Percentiles rank a stretch among this genome's conserved stretches.
These are phyloP conservation scores for Ustilago sp. DNA, from an alignment of 1,284 basidiomycete species.

Conservation along the genomic window DNA sequence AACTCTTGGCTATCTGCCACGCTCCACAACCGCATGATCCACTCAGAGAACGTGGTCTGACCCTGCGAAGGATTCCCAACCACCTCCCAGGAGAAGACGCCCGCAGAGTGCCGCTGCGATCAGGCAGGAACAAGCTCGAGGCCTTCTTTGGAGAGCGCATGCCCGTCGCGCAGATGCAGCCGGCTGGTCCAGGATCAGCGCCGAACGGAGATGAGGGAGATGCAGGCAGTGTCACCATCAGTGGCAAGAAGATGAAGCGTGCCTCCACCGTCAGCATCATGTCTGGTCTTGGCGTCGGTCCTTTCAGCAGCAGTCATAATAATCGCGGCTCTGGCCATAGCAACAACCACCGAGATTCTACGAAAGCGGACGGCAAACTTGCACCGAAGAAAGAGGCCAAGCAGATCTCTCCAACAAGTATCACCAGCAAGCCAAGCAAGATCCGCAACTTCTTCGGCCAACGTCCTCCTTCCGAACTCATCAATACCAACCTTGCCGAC, in stretches of 20 bases:
- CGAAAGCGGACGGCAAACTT: constrained; percentile 16
- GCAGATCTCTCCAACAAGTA: constrained; percentile 16
- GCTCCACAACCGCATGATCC: constrained; percentile 81
- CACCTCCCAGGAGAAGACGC: constrained; percentile 49
- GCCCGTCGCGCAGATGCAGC: constrained; percentile 50
- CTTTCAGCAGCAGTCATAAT: constrained; percentile 31
- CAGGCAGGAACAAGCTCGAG: constrained; percentile 70
- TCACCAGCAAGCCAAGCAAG: constrained; percentile 69
- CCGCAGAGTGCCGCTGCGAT: constrained; percentile 35
- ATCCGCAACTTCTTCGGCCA: constrained; percentile 98
- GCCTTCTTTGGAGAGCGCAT: constrained; percentile 75
- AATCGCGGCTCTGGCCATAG: constrained; percentile 8
- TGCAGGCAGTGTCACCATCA: constrained; percentile 51
- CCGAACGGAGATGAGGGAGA: constrained; percentile 56
- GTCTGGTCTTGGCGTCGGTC: constrained; percentile 78
- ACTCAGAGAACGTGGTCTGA: constrained; percentile 84
- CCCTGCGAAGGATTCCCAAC: constrained; percentile 72
- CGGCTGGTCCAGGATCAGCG: constrained; percentile 63
- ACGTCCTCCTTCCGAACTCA: constrained; percentile 94
- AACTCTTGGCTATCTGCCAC: constrained; percentile 86
- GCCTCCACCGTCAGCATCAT: constrained; percentile 94
- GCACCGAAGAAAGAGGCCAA: constrained; percentile 34
- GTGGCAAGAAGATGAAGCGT: constrained; percentile 81
- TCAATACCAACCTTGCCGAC: constrained; percentile 93
- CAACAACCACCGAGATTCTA: constrained; percentile 5